Base-by-base conservation (phyloP, 768 basidiomycete genomes). In the Phaeotremella fagi region DNA sequence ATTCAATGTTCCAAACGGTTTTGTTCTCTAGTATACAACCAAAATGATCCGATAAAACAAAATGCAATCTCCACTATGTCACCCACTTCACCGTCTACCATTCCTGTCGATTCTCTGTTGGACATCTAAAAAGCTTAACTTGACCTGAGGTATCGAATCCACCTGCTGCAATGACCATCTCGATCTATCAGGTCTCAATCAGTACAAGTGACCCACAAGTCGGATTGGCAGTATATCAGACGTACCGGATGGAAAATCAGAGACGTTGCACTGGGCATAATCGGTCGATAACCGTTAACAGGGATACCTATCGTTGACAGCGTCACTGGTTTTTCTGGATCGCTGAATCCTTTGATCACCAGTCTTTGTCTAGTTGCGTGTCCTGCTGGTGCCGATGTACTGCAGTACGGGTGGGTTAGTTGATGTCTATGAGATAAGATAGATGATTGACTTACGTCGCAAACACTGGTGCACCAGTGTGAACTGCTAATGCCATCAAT, bases 401-500 rank as follows among this genome's bases (percentile, higher is more conserved):
- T 58, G 50, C 43, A 16, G 42, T 24, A 4, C 16, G 29, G 7
- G 27, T 37, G 29, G 6, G 45, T 22, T 6, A 24, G 4, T 33
- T 4, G 42, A 5, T 35, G 38, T 6, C 20, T 20, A 29, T n/a
- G 43, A 37, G 24, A 25, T 37, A 36, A 22, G 22, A 3, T 25
- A 5, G 3, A 5, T n/a, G 29, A 35, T 41, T 11, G 29, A 45
- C 87, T 73, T 70, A 94, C 90, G 83, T 81, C 22, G 88, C 90
- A 71, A 94, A 88, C 16, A 97, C 85, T 33, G 84, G 82, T 0
- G 88, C 81, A 46, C 84, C 81, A 9, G 85, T 78, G 74, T 99
- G 95, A 1, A 88, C 84, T 59, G 95, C 90, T 61, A 98, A 86
- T 1, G 85, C 81, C 9, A 88, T 82, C 43, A 97, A 77, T 9